Conservation (phyloP, 176 grass and related monocot genomes). For the Aegilops speltoides region DNA sequence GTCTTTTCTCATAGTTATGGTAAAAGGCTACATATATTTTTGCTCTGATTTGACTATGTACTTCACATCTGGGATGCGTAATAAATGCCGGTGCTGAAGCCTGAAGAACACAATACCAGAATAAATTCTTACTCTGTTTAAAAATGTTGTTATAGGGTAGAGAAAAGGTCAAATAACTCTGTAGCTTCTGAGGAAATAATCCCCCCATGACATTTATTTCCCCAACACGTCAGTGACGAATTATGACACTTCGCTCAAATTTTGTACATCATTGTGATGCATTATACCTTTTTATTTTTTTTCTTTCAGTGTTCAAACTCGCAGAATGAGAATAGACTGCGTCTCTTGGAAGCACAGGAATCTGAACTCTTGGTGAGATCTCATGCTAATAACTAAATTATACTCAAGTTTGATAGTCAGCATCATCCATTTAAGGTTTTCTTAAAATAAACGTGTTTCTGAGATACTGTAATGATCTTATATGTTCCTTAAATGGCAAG, state of each 20-base stretch:
- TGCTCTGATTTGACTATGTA: slow-evolving; percentile 2
- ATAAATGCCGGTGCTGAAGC: neutral
- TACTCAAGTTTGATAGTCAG: neutral
- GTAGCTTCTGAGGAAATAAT: neutral
- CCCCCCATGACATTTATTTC: neutral
- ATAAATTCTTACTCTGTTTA: neutral
- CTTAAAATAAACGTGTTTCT: neutral
- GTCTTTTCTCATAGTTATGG: neutral
- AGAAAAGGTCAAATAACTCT: neutral
- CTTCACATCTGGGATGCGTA: neutral
- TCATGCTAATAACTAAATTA: slow-evolving; percentile 1
- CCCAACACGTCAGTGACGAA: neutral
- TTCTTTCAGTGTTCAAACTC: slow-evolving; percentile 38
- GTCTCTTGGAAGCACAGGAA: slow-evolving; percentile 60
- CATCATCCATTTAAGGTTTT: slow-evolving; percentile 9
- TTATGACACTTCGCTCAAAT: neutral
- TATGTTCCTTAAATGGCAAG: neutral
- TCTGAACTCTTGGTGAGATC: slow-evolving; percentile 58
- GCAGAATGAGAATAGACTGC: slow-evolving; percentile 14
- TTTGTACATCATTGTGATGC: slow-evolving; percentile 3
- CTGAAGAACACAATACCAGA: neutral
- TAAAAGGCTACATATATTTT: slow-evolving; percentile 7
- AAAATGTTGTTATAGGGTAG: neutral
- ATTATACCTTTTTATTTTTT: neutral
- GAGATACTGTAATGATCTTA: neutral